Evolutionary conservation across 164 flowering plant species (phyloP), one percentile per base, ranked within the genome.

Genomic region (Piper longum): DNA sequence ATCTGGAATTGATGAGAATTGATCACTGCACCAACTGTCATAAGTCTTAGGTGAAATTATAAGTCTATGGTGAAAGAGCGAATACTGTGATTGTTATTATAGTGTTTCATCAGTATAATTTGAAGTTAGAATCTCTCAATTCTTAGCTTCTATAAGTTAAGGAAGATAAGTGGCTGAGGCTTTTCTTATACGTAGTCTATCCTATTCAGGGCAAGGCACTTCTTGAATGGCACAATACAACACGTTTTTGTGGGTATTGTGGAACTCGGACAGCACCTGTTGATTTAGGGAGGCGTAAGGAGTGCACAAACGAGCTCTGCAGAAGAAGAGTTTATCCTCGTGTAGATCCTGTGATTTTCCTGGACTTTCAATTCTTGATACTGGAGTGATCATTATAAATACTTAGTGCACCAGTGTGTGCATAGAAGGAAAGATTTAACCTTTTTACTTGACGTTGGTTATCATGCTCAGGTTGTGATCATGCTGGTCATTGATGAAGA

Each of bases 401-500:
- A 42, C 39, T 41, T 17, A 11, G 48, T 4, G 12, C 17, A 14
- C 13, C 12, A 62, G 40, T 11, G 4, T n/a, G 16, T 42, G 44
- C 16, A 26, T 61, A 41, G 7, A 54, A 54, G 45, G 44, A 48
- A 51, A 57, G 19, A 26, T 26, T 26, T 63, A 4, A 13, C 12
- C 16, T 14, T 51, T 52, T 36, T 48, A 39, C 4, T 41, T 8
- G 45, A 4, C 4, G 59, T 2, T 17, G 59, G 4, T 41, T 51
- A 63, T 70, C 12, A 48, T 26, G 54, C 62, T 72, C 86, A 91
- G 98, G 98, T 89, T 66, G 98, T 86, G 55, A 93, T 93, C 63
- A 90, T 93, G 98, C 71, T 93, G 69, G 97, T 93, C 57, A 88
- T 93, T 39, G 98, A 93, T 61, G 85, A 71, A 77, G 92, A 82